Percentiles rank a stretch among this genome's conserved stretches.
Conservation (phyloP, 345 rosid species). For the Eucalyptus albens region DNA sequence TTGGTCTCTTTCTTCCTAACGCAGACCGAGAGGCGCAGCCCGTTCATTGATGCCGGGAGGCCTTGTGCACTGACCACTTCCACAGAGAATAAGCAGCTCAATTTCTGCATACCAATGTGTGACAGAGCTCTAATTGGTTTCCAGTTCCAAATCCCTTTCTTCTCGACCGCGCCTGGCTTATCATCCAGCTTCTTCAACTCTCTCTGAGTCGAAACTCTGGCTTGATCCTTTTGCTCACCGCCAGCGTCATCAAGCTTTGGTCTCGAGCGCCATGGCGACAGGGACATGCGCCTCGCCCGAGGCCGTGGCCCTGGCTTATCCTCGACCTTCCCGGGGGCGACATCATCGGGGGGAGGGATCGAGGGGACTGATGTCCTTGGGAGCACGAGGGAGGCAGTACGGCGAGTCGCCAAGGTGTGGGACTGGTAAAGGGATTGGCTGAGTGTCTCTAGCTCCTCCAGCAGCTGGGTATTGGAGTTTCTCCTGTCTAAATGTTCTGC, state of each 20-base stretch:
- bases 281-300: slow-evolving; percentile 60
- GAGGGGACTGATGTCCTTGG: slow-evolving; percentile 57
- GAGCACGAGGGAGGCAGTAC: slow-evolving; percentile 79
- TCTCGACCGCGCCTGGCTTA: slow-evolving; percentile 14
- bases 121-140: slow-evolving; percentile 77
- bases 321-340: background rate
- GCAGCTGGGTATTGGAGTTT: slow-evolving; percentile 56
- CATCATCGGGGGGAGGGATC: slow-evolving; percentile 20
- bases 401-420: slow-evolving; percentile 26
- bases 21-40: slow-evolving; percentile 79
- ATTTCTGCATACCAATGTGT: slow-evolving; percentile 79
- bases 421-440: slow-evolving; percentile 78
- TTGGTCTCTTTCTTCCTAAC: slow-evolving; percentile 77
- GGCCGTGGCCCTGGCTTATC: slow-evolving; percentile 11
- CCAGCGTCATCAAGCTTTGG: slow-evolving; percentile 48
- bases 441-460: slow-evolving; percentile 77
- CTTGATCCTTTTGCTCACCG: background rate
- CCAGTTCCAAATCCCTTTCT: slow-evolving; percentile 88
- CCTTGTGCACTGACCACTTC: slow-evolving; percentile 82
- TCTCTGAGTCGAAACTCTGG: background rate
- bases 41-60: slow-evolving; percentile 87
- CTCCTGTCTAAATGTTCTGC: slow-evolving; percentile 34
- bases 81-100: slow-evolving; percentile 80
- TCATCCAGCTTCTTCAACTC: slow-evolving; percentile 17
- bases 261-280: slow-evolving; percentile 87